phyloP scores from a whole-genome alignment of 1,284 basidiomycete species.

The Rhodotorula sp. region DNA sequence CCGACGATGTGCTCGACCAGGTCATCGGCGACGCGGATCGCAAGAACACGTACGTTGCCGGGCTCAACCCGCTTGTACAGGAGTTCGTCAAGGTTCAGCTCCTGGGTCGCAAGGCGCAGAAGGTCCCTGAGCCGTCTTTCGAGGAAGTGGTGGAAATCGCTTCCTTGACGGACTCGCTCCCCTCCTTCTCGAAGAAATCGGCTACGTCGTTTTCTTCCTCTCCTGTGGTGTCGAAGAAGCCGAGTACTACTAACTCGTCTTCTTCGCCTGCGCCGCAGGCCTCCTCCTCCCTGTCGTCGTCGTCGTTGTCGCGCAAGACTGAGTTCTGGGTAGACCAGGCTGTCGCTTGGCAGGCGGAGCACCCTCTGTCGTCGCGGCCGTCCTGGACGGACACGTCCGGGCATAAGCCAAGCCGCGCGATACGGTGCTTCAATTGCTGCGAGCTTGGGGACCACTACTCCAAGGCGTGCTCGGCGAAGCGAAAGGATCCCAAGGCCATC shows the following conservation, averaged over 20 bases:
- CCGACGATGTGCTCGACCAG: neutral
- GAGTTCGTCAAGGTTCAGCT: neutral
- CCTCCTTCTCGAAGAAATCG: neutral
- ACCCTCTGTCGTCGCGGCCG: neutral
- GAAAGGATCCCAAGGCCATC: neutral
- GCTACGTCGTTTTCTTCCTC: neutral
- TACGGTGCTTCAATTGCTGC: neutral
- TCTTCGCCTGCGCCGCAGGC: neutral
- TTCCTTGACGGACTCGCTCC: neutral
- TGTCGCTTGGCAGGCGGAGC: neutral
- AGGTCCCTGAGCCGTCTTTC: neutral
- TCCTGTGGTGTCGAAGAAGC: neutral
- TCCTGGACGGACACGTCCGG: neutral
- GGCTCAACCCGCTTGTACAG: neutral
- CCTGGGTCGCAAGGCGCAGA: too few species aligned
- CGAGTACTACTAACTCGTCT: neutral
- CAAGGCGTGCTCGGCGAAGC: neutral
- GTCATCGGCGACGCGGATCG: neutral
- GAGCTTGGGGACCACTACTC: neutral
- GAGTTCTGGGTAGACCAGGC: neutral
- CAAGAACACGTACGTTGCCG: neutral
- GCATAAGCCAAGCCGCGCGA: neutral
- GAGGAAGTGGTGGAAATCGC: neutral
- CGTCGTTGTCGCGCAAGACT: neutral
- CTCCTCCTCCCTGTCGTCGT: too few species aligned